Conservation (phyloP, 2,329 filamentous ascomycete species). For the Elsinoe australis region DNA sequence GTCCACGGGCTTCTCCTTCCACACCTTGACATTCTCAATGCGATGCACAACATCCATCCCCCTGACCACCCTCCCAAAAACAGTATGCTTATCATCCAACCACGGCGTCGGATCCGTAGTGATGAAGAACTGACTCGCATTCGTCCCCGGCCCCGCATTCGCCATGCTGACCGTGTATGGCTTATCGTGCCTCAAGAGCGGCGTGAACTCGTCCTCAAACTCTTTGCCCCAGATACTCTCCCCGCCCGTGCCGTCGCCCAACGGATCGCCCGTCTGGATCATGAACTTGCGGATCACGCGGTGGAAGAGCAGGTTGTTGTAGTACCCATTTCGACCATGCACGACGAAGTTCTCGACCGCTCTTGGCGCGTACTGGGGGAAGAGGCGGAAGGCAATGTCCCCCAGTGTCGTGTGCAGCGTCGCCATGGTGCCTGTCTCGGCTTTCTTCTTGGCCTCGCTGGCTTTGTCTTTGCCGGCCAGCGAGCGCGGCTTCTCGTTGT, state of each 20-base stretch:
- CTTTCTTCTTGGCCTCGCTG: constrained; percentile 50
- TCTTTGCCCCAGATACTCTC: constrained; percentile 89
- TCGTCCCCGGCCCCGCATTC: constrained; percentile 90
- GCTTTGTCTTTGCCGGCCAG: constrained; percentile 46
- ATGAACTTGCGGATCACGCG: constrained; percentile 97
- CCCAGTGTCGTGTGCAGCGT: constrained; percentile 88
- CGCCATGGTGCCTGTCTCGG: constrained; percentile 69
- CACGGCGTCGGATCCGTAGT: constrained; percentile 96
- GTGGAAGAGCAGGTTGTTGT: constrained; percentile 97
- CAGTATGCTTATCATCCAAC: constrained; percentile 92
- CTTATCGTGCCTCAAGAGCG: constrained; percentile 80
- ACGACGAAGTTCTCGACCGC: constrained; percentile 97
- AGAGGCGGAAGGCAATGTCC: constrained; percentile 88
- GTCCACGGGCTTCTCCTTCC: constrained; percentile 89
- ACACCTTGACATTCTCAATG: constrained; percentile 84
- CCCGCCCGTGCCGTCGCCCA: constrained; percentile 82
- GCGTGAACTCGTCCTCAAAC: constrained; percentile 87
- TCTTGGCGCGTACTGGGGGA: constrained; percentile 86
- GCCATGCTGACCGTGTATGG: constrained; percentile 97
- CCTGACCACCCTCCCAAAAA: constrained; percentile 84
- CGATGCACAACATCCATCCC: constrained; percentile 91
- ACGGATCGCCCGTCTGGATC: constrained; percentile 82
- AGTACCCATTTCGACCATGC: constrained; percentile 82
- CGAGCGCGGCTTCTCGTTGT: constrained; percentile 83
- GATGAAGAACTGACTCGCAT: constrained; percentile 96